Percentiles rank a stretch among this genome's conserved stretches.
Evolutionary conservation across 306 rosid species (phyloP).

Genomic region (Acmispon strigosus): DNA sequence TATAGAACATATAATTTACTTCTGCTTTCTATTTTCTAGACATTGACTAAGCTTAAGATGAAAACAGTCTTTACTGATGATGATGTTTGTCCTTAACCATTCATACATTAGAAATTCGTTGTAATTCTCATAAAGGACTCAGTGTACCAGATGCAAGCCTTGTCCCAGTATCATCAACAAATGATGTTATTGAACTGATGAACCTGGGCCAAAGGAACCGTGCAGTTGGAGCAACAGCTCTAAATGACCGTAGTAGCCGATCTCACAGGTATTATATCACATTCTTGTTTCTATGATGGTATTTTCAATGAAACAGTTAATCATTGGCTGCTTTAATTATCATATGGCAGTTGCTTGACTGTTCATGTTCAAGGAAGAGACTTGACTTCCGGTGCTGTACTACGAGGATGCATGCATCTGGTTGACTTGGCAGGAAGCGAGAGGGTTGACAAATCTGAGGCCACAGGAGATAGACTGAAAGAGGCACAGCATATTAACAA

Average conservation of each 20-base stretch:
- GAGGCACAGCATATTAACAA: constrained; percentile 95
- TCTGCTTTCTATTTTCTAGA: background rate
- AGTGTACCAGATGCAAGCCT: constrained; percentile 91
- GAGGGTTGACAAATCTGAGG: constrained; percentile 96
- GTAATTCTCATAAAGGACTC: constrained; percentile 73
- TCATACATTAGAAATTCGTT: constrained; percentile 82
- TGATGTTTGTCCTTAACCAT: constrained; percentile 42
- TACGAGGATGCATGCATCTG: constrained; percentile 94
- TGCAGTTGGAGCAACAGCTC: constrained; percentile 91
- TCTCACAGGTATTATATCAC: constrained; percentile 67
- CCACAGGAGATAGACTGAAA: constrained; percentile 88
- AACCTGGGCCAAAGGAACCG: constrained; percentile 90
- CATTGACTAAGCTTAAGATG: background rate
- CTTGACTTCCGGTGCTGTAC: constrained; percentile 68
- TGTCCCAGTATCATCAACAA: constrained; percentile 67
- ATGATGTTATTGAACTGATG: constrained; percentile 87
- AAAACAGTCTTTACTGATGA: background rate
- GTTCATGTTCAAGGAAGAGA: constrained; percentile 98
- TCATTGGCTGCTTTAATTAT: constrained; percentile 22
- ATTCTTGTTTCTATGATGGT: background rate
- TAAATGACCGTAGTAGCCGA: constrained; percentile 94
- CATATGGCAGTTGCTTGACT: constrained; percentile 80
- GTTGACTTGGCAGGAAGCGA: constrained; percentile 98
- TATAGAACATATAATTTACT: background rate
- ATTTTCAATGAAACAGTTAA: background rate